Evolutionary conservation across 2,329 filamentous ascomycete genomes (phyloP), one percentile per base, ranked within the genome.

Genomic region (Diatrype stigma): DNA sequence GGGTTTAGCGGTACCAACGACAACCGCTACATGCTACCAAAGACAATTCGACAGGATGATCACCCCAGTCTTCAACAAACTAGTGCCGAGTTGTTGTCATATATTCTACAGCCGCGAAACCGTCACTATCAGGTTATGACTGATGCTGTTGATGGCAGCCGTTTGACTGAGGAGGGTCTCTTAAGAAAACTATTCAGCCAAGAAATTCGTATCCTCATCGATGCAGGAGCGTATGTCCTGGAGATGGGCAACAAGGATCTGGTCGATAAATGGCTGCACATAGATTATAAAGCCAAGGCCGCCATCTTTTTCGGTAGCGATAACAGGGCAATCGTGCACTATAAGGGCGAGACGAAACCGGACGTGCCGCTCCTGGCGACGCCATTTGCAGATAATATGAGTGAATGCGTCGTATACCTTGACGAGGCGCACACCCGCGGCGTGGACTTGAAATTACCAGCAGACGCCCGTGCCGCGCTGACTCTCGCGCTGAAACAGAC

Each of bases 1-100:
- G 86, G 86, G 0, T 90, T 91, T 61, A 86, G 82, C 7, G 86
- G 86, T 0, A 90, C 87, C 0, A 89, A 87, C 42, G 86, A 90
- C 59, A 82, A 79, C n/a, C 72, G 77, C 37, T 69, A 65, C 0
- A 71, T 86, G 44, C 67, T 90, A 0, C 86, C 86, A 0, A 62
- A 82, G 8, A 82, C 74, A 0, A 80, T 89, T 14, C 63, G 69
- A 14, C 84, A 89, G 47, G 66, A 79, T 0, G 84, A 90, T 50
- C 72, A 89, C 0, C 67, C 72, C 0, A 64, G 70, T 0, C 71
- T 87, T 0, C 59, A 64, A 0, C 81, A 86, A 40, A 87, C 84
- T 0, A 87, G 83, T 49, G 84, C 84, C 0, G 76, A 84, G 35
- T 85, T 88, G 0, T 63, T 87, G 0, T 75, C 72, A 0, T 83